phyloP scores from a whole-genome alignment of 768 basidiomycete genomes.

The Tylopilus felleus region DNA sequence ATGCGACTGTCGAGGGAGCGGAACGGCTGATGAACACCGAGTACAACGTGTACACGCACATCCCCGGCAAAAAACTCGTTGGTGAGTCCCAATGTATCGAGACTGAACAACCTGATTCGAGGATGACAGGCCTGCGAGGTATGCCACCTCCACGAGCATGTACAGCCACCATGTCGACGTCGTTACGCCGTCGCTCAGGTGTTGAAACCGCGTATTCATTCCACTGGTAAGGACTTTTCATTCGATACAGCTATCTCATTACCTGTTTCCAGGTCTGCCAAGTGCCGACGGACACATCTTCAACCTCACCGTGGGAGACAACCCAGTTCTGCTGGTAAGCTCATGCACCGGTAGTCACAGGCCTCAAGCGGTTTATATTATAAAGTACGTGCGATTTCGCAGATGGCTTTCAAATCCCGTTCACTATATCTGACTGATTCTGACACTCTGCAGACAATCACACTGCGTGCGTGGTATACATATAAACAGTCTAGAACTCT shows the following conservation, averaged over 20 bases:
- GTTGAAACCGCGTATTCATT: constrained; percentile 1
- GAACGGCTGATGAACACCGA: constrained; percentile 31
- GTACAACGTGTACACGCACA: constrained; percentile 32
- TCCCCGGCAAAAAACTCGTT: constrained; percentile 25
- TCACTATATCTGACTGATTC: too few relatives aligned
- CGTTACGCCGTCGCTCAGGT: constrained; percentile 28
- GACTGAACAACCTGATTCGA: not conserved
- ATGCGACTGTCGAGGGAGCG: constrained; percentile 30
- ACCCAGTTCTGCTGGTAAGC: too few relatives aligned
- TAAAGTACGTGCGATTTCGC: too few relatives aligned
- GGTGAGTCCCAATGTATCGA: constrained; percentile 12
- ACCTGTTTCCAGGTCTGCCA: constrained; percentile 3
- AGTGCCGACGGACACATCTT: constrained; percentile 45
- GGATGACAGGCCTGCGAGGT: constrained; percentile 26
- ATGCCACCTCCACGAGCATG: constrained; percentile 32
- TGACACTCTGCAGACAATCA: too few relatives aligned
- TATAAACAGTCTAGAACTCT: too few relatives aligned
- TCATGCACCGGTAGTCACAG: too few relatives aligned
- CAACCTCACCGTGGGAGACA: too few relatives aligned
- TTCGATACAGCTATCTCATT: not conserved
- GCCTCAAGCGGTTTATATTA: too few relatives aligned
- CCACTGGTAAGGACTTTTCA: constrained; percentile 15
- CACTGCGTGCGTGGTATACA: too few relatives aligned
- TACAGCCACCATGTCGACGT: constrained; percentile 35
- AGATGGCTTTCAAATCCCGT: too few relatives aligned